A percentile compares a stretch with the other conserved stretches of the same genome.
Evolutionary conservation across 176 grass and related monocot genomes (phyloP).

Genomic region (Thalia dealbata): DNA sequence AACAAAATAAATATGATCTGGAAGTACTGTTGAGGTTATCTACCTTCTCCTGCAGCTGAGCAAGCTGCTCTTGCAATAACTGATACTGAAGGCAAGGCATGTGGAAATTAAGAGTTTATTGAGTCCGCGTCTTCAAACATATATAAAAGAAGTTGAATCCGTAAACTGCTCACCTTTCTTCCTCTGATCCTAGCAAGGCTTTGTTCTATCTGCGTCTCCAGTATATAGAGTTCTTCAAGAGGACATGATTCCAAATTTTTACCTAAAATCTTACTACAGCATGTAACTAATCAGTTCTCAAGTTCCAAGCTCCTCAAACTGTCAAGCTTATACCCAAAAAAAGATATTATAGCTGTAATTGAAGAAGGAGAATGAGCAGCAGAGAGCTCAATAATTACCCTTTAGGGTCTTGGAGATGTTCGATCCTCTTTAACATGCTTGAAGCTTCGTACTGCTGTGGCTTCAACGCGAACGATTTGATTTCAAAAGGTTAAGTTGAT

Average conservation of each 20-base stretch:
- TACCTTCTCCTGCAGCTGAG: slow-evolving; percentile 50
- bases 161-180: slow-evolving; percentile 33
- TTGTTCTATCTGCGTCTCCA: slow-evolving; percentile 42
- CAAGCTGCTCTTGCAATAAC: slow-evolving; percentile 36
- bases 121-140: neutral
- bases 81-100: slow-evolving; percentile 22
- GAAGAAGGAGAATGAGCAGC: neutral
- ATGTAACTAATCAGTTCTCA: neutral
- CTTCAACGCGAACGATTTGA: slow-evolving; percentile 23
- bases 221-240: slow-evolving; percentile 42
- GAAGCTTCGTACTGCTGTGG: slow-evolving; percentile 41
- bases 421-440: slow-evolving; percentile 42
- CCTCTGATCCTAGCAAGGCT: slow-evolving; percentile 40
- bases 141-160: neutral
- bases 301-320: neutral
- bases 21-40: neutral
- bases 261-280: slow-evolving; percentile 48
- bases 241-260: slow-evolving; percentile 46
- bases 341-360: too few relatives aligned
- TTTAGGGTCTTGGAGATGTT: slow-evolving; percentile 49
- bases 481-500: neutral
- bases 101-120: neutral
- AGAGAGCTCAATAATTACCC: slow-evolving; percentile 18
- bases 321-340: neutral
- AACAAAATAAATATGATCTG: neutral